Evolutionary conservation across 805 yeast genomes (phyloP).

Genomic region (Scheffersomyces spartinae): DNA sequence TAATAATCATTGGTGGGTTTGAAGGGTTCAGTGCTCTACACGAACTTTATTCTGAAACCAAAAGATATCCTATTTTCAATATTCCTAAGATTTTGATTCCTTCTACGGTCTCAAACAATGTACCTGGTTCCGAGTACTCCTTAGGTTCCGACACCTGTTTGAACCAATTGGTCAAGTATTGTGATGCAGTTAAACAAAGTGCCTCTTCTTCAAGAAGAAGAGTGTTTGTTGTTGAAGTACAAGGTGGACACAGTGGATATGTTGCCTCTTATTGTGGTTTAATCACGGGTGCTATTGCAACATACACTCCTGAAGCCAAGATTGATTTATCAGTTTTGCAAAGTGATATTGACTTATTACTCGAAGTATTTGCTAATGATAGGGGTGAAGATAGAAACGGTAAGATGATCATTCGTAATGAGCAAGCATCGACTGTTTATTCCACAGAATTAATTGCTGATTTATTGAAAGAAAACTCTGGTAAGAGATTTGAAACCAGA

Average conservation of each 20-base stretch:
- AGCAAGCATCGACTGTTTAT: conserved; percentile 71
- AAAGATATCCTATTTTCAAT: conserved; percentile 77
- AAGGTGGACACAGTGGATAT: conserved; percentile 95
- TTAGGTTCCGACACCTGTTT: conserved; percentile 93
- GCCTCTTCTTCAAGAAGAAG: conserved; percentile 92
- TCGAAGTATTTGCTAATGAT: conserved; percentile 59
- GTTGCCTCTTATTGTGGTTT: conserved; percentile 80
- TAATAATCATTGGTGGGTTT: conserved; percentile 89
- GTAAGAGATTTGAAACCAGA: conserved; percentile 74
- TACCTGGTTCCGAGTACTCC: conserved; percentile 97
- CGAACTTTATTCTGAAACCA: conserved; percentile 69
- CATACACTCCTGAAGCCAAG: conserved; percentile 83
- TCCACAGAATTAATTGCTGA: conserved; percentile 75
- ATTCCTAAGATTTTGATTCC: conserved; percentile 93
- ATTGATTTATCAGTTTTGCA: conserved; percentile 57
- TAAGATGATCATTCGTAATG: conserved; percentile 73
- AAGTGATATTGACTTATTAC: conserved; percentile 62
- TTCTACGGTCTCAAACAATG: conserved; percentile 93
- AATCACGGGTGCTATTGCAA: conserved; percentile 84
- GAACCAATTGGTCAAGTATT: conserved; percentile 80
- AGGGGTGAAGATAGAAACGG: conserved; percentile 77
- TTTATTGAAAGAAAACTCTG: conserved; percentile 69
- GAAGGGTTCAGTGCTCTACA: conserved; percentile 88
- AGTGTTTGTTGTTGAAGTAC: conserved; percentile 93
- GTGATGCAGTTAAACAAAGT: conserved; percentile 89